A percentile compares a stretch with the other conserved stretches of the same genome.
phyloP scores from a whole-genome alignment of 345 rosid species.

The Populus deltoides region DNA sequence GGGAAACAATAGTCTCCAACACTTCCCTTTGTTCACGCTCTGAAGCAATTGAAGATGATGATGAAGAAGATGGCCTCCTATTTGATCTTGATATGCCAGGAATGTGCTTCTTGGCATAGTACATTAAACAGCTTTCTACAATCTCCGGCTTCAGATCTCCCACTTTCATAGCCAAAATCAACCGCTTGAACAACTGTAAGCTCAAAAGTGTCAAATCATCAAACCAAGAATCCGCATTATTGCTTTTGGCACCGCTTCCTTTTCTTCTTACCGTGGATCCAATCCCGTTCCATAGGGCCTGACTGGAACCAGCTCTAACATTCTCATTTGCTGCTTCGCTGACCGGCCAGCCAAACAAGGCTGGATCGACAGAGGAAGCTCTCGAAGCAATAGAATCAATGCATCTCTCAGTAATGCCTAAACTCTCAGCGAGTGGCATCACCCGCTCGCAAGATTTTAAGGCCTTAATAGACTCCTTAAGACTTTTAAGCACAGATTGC shows the following conservation, averaged over 20 bases:
- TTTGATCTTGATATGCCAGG: constrained; percentile 73
- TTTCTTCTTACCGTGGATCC: constrained; percentile 44
- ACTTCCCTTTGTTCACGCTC: constrained; percentile 80
- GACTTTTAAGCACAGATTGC: constrained; percentile 61
- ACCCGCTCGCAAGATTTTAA: constrained; percentile 75
- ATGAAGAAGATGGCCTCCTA: constrained; percentile 56
- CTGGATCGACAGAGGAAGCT: constrained; percentile 66
- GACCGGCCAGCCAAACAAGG: constrained; percentile 93
- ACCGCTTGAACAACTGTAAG: constrained; percentile 46
- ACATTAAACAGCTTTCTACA: constrained; percentile 72
- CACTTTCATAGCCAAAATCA: constrained; percentile 61
- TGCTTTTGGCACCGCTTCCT: constrained; percentile 14
- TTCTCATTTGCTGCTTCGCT: constrained; percentile 37
- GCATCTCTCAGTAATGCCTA: constrained; percentile 64
- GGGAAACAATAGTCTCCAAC: constrained; percentile 57
- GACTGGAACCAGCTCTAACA: constrained; percentile 25
- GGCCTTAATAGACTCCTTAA: constrained; percentile 68
- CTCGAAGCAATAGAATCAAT: constrained; percentile 57
- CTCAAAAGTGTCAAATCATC: constrained; percentile 66
- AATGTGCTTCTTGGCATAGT: constrained; percentile 72
- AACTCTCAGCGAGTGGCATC: constrained; percentile 43
- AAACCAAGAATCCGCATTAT: constrained; percentile 54
- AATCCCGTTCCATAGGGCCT: constrained; percentile 51
- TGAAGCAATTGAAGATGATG: constrained; percentile 43
- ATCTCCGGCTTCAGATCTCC: constrained; percentile 57